Base-by-base conservation (phyloP, 352 stramenopile genomes). In the Globisporangium ultimum region DNA sequence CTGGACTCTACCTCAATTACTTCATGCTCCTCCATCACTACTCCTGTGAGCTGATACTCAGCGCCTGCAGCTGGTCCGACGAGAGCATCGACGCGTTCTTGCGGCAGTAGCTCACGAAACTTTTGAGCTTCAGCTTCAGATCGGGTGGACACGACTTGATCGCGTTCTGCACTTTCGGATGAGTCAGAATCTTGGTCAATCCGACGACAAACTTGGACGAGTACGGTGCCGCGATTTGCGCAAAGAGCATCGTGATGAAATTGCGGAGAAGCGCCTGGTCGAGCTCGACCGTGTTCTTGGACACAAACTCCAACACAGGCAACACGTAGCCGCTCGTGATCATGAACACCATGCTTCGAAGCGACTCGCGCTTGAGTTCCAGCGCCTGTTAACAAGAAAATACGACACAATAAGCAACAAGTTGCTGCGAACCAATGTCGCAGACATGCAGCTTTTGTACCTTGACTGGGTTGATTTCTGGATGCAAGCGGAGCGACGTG, bases 331-430 rank as follows among this genome's bases (percentile, higher is more conserved):
- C 86, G 59, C 77, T 89, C 6, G 84, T 92, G 62, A 95, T 91
- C 77, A 95, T 88, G 55, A 89, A 91, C 18, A 92, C 82, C 86
- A 95, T 93, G 40, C 76, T 91, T 2, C 86, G 78, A 43, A 95
- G 71, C 15, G 84, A 88, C 60, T 95, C 86, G 1, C 84, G 80
- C 61, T 93, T 93, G 41, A 93, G 67, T 48, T 95, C 86, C 0
- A 95, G 68, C 15, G 82, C 80, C 74, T 84, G 32, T 32, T 28
- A 15, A 14, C n/a, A 41, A 34, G 3, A 10, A 41, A 3, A 12
- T 6, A 20, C 10, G 10, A 38, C 0, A 15, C 7, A 13, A n/a
- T 57, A 0, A 52, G 3, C 7, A 21, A 48, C 46, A 15, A 43
- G 28, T 63, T 13, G 36, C 14, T 40, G 38, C 0, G 8, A 36